Base-by-base conservation (phyloP, 1,139 yeast genomes). In the Suhomyces coccinellae region DNA sequence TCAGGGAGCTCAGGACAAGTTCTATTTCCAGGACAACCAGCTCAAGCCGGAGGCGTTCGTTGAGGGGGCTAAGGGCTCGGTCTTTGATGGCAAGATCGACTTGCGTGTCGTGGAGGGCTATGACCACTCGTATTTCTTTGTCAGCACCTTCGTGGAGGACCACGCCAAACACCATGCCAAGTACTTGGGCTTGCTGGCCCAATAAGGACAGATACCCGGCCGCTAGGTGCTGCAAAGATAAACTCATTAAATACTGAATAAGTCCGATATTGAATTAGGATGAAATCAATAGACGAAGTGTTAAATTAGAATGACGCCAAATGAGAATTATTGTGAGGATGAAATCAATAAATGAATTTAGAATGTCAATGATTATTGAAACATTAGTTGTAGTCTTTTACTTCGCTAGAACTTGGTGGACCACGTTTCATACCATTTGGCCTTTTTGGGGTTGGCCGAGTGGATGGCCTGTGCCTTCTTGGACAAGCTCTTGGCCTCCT, bases 121-220 rank as follows among this genome's bases (percentile, higher is more conserved):
- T n/a, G 97, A 93, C 60, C 99, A 93, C 61, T 85, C 91, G 43
- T 93, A 91, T 69, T 93, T 79, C 65, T 93, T 90, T 64, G 78
- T 93, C 50, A 79, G 95, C 47, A 67, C 89, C 0, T 91, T 90
- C 64, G 87, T 86, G 20, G 86, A 80, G 49, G 89, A 84, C 38
- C 98, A 93, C 62, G 90, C 96, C 37, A 80, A 78, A 52, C 93
- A 84, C 63, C 98, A 93, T 59, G 96, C 96, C 10, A 85, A 83
- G 66, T 78, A 82, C 52, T 73, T 91, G 53, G 89, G 89, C 5
- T 71, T 34, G n/a, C n/a, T n/a, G 30, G 26, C 13, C 30, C 37
- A 24, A 13, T 24, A 34, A 10, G n/a, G 2, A 26, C n/a, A 11
- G n/a, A 10, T 11, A 6, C 6, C 9, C 26, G 26, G 26, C 26